Evolutionary conservation across 31 red algal genomes (phyloP).

Genomic region (Asparagopsis taxiformis): DNA sequence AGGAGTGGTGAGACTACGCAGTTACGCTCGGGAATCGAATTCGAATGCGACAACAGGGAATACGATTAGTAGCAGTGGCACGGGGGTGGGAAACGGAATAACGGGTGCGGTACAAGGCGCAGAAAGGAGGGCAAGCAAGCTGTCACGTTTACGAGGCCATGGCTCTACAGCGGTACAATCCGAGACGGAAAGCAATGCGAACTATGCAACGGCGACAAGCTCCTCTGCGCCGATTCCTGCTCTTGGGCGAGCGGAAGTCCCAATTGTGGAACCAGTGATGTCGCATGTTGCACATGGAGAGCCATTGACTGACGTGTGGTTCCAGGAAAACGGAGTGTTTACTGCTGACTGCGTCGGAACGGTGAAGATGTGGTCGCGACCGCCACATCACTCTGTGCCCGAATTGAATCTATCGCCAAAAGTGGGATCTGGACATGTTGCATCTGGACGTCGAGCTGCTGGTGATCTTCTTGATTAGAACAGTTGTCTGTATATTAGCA

Average conservation of each 20-base stretch:
- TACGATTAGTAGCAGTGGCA: constrained; percentile 2
- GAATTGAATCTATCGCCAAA: neutral
- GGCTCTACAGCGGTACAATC: constrained; percentile 11
- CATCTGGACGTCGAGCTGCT: no score
- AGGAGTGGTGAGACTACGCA: constrained; percentile 6
- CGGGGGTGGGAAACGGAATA: neutral
- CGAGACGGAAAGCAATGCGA: constrained; percentile 8
- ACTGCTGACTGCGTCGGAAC: constrained; percentile 66
- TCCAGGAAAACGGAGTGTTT: constrained; percentile 63
- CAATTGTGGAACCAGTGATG: constrained; percentile 79
- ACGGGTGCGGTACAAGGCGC: neutral
- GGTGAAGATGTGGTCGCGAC: constrained; percentile 72
- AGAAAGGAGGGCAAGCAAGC: no score
- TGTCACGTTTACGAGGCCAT: no score
- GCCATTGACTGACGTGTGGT: constrained; percentile 84
- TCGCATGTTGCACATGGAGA: constrained; percentile 84
- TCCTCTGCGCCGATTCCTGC: constrained; percentile 19
- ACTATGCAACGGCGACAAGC: constrained; percentile 16
- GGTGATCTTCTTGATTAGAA: no score
- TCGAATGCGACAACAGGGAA: neutral
- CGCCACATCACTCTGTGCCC: constrained; percentile 12
- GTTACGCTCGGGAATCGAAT: neutral
- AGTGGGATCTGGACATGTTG: no score
- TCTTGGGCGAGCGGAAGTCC: constrained; percentile 64
- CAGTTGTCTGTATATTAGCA: no score